Conservation (phyloP, 2,329 filamentous ascomycete genomes). For the Dissoconium aciculare region DNA sequence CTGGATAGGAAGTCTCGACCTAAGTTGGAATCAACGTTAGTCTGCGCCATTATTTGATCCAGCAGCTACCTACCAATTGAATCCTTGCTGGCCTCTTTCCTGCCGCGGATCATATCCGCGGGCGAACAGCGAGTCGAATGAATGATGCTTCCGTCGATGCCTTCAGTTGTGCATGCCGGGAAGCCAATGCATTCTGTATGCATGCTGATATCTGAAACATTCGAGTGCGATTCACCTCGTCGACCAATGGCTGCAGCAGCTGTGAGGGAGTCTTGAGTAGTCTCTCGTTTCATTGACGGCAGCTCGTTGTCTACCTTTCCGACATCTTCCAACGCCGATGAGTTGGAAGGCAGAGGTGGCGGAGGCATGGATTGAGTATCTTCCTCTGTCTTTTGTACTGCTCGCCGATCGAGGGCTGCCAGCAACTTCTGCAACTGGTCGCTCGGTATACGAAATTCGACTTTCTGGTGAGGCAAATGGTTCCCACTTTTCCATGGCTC, state of each 20-base stretch:
- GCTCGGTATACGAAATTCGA: constrained; percentile 15
- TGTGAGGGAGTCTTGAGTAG: too few species aligned
- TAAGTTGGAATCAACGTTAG: constrained; percentile 6
- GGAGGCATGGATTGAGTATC: constrained; percentile 13
- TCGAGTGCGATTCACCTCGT: constrained; percentile 12
- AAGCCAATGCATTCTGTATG: constrained; percentile 19
- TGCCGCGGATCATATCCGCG: constrained; percentile 13
- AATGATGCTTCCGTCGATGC: constrained; percentile 13
- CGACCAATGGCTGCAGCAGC: constrained; percentile 5
- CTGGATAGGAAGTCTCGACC: constrained; percentile 16
- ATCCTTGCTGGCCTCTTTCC: constrained; percentile 15
- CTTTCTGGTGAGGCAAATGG: too few species aligned
- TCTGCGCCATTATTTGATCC: too few species aligned
- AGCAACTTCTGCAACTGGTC: constrained; percentile 19
- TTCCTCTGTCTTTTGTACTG: neutral
- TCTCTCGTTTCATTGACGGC: too few species aligned
- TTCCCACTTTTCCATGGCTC: too few species aligned
- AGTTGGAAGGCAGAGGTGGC: constrained; percentile 15
- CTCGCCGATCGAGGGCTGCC: constrained; percentile 8
- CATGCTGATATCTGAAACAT: constrained; percentile 23
- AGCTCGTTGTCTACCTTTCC: too few species aligned
- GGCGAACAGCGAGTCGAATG: constrained; percentile 10
- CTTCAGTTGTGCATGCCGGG: constrained; percentile 19
- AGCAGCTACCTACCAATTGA: constrained; percentile 8
- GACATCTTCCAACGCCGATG: too few species aligned